Evolutionary conservation across 345 rosid genomes (phyloP), one percentile per base, ranked within the genome.

Genomic region (Eutrema heterophyllum): DNA sequence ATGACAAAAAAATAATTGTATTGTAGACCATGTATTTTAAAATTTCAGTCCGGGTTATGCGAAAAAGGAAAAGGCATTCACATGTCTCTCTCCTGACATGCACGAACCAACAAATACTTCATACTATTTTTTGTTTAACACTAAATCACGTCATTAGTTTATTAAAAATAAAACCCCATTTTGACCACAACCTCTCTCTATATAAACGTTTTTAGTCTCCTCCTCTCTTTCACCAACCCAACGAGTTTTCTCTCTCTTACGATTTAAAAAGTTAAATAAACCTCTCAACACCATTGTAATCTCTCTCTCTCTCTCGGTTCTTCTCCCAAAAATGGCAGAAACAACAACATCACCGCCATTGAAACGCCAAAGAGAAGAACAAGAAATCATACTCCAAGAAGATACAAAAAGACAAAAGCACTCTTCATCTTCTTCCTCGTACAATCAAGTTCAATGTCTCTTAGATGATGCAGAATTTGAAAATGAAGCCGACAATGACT

Each of bases 281-380:
- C 48, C 51, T 53, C 35, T 29, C 5, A 26, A 10, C 27, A 75
- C 35, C 52, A 5, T 36, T 55, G 8, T 13, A 14, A 8, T 29
- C 1, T 32, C 30, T 33, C 61, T 32, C 60, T 33, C n/a, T 48
- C 29, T 27, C 29, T 62, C 50, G n/a, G 21, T 55, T 16, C 62
- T 29, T 38, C 7, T 33, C 43, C 24, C 10, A 13, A 21, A 40
- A 71, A 86, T 87, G 91, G 84, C 93, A 0, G 90, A 84, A 36
- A 38, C 76, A 73, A 4, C 54, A 68, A 57, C 5, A 48, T 32
- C 72, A 49, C 64, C 78, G 0, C 70, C 78, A 35, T 60, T 68
- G 8, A 91, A 91, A 57, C 91, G 97, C 61, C 88, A 62, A 38
- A 80, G 88, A 59, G 90, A 85, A 51, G 82, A 78, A 29, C 83